These are phyloP conservation scores for Chaetoceros muelleri DNA, from an alignment of 108 stramenopile genomes.

Conservation along the genomic window DNA sequence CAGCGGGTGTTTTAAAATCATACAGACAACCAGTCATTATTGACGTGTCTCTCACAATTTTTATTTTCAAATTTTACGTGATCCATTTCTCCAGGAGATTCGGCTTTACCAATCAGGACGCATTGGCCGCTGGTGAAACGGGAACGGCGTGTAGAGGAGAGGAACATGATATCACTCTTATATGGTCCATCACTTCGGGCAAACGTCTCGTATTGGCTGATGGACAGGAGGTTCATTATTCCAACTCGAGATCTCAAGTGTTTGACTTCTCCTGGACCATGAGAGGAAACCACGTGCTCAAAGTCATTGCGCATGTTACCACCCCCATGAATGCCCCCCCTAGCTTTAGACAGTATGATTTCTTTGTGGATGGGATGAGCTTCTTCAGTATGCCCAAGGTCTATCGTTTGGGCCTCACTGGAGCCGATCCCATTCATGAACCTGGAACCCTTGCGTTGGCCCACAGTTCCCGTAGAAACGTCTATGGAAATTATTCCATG, in stretches of 20 bases:
- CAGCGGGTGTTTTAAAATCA: too few species aligned
- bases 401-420: slow-evolving; percentile 60
- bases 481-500: slow-evolving; percentile 8
- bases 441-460: slow-evolving; percentile 3
- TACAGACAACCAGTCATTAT: too few species aligned
- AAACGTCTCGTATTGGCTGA: slow-evolving; percentile 69
- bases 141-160: slow-evolving; percentile 83
- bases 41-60: too few species aligned
- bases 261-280: slow-evolving; percentile 85
- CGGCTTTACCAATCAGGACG: slow-evolving; percentile 79
- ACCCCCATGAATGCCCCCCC: slow-evolving; percentile 66
- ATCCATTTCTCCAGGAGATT: too few species aligned
- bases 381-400: slow-evolving; percentile 86
- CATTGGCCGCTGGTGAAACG: slow-evolving; percentile 69
- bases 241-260: slow-evolving; percentile 39
- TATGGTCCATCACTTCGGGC: slow-evolving; percentile 79
- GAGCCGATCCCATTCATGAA: slow-evolving; percentile 14
- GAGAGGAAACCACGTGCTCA: slow-evolving; percentile 80
- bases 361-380: slow-evolving; percentile 79
- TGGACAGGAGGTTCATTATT: slow-evolving; percentile 75
- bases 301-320: slow-evolving; percentile 75
- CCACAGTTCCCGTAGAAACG: neutral
- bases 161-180: slow-evolving; percentile 84
- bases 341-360: slow-evolving; percentile 86
- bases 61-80: too few species aligned